phyloP scores from a whole-genome alignment of 768 basidiomycete species.

The Zangia roseola region DNA sequence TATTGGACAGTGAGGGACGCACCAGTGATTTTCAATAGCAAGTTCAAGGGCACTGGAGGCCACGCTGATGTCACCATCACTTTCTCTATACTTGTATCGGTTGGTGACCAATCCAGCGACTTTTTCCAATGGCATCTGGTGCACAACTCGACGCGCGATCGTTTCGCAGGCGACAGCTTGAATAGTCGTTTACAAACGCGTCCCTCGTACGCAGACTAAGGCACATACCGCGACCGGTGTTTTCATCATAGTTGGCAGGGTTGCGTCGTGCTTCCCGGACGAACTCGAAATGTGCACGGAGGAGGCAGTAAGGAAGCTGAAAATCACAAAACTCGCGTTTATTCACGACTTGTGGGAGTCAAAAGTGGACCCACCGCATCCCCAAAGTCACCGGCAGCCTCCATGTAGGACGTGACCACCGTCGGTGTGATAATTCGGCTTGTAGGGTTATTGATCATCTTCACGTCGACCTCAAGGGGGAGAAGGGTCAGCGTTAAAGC shows the following conservation, averaged over 20 bases:
- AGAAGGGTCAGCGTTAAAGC: slow-evolving; percentile 73
- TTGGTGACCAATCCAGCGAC: slow-evolving; percentile 73
- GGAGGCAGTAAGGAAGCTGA: slow-evolving; percentile 79
- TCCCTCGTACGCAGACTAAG: neutral
- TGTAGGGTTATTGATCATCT: slow-evolving; percentile 68
- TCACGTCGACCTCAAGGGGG: slow-evolving; percentile 74
- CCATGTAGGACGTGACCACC: slow-evolving; percentile 73
- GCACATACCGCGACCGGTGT: slow-evolving; percentile 66
- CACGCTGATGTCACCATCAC: slow-evolving; percentile 75
- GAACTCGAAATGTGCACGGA: slow-evolving; percentile 77
- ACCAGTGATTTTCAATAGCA: slow-evolving; percentile 94
- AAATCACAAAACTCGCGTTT: neutral
- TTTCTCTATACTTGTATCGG: slow-evolving; percentile 67
- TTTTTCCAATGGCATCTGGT: slow-evolving; percentile 60
- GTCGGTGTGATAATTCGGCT: slow-evolving; percentile 80
- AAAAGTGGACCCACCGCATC: slow-evolving; percentile 61
- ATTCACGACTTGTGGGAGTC: neutral
- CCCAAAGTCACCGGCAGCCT: slow-evolving; percentile 83
- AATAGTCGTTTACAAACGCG: neutral
- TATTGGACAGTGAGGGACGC: slow-evolving; percentile 2
- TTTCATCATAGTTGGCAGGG: slow-evolving; percentile 86
- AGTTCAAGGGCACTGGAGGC: slow-evolving; percentile 78
- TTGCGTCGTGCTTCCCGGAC: slow-evolving; percentile 78
- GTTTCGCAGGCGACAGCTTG: slow-evolving; percentile 82
- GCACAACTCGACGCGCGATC: slow-evolving; percentile 77